Percentiles rank a stretch among this genome's conserved stretches.
Evolutionary conservation across 208 protist species (phyloP).

Genomic region (Wallacemonas sp.): DNA sequence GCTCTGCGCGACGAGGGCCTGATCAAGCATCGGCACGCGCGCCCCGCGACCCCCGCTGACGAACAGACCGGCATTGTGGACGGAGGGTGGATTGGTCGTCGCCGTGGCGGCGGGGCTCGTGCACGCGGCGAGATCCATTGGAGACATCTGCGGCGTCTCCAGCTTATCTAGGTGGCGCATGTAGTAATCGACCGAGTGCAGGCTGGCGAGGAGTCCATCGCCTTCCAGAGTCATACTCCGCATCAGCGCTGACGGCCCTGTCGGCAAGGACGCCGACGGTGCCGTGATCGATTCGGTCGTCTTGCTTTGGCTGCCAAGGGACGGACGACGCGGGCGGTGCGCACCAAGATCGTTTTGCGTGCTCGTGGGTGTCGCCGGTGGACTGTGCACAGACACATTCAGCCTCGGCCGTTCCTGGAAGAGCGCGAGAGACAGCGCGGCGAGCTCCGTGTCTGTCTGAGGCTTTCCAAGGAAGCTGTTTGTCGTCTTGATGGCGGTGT

Average conservation of each 20-base stretch:
- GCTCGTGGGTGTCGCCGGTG: background rate
- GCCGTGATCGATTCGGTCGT: background rate
- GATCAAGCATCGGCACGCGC: background rate
- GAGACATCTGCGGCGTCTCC: background rate
- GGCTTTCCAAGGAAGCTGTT: background rate
- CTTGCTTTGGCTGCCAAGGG: background rate
- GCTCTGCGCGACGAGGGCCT: background rate
- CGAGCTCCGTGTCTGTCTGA: background rate
- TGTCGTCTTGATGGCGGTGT: background rate
- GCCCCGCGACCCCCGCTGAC: background rate
- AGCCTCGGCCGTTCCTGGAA: background rate
- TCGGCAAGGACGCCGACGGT: background rate
- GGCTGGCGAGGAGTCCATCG: background rate
- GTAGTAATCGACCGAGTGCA: constrained; percentile 14
- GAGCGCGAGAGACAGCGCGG: constrained; percentile 5
- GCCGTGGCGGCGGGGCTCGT: background rate
- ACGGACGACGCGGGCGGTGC: too few species aligned
- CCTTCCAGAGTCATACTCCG: background rate
- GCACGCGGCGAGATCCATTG: background rate
- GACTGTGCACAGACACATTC: too few species aligned
- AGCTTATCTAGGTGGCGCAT: constrained; percentile 5
- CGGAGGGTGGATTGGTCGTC: background rate
- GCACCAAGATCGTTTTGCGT: too few species aligned
- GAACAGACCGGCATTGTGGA: too few species aligned
- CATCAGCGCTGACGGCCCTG: background rate